These are phyloP conservation scores for Ampelomyces quisqualis DNA, from an alignment of 2,329 filamentous ascomycete genomes.

Conservation along the genomic window DNA sequence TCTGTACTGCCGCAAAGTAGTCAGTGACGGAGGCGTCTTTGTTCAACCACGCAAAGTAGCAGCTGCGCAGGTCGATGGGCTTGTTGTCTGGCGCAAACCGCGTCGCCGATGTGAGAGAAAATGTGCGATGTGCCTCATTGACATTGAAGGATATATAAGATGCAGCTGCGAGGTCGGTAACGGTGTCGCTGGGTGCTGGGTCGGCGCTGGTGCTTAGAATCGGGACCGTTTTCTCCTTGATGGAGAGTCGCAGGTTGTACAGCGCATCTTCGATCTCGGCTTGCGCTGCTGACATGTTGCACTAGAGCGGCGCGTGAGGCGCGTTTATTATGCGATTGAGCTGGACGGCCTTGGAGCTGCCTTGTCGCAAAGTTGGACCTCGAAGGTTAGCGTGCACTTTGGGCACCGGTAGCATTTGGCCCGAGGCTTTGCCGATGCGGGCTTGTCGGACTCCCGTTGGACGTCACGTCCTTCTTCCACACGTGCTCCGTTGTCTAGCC, in stretches of 20 bases:
- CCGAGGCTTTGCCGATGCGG: constrained; percentile 12
- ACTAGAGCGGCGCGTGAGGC: constrained; percentile 13
- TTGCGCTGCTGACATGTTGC: constrained; percentile 28
- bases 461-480: no score
- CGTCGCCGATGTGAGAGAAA: constrained; percentile 72
- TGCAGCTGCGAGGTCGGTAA: constrained; percentile 60
- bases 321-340: constrained; percentile 9
- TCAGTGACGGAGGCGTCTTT: constrained; percentile 86
- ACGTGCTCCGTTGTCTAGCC: no score
- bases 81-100: constrained; percentile 74
- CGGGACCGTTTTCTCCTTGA: constrained; percentile 68
- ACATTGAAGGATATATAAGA: constrained; percentile 65
- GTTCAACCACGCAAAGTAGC: constrained; percentile 95
- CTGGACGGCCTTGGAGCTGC: constrained; percentile 1
- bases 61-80: constrained; percentile 83
- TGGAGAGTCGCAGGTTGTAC: constrained; percentile 78
- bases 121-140: constrained; percentile 60
- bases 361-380: constrained; percentile 10
- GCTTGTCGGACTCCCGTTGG: constrained; percentile 6
- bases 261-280: constrained; percentile 64
- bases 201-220: constrained; percentile 73
- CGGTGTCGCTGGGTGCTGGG: constrained; percentile 60
- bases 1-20: constrained; percentile 81
- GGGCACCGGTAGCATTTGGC: not conserved
- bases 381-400: constrained; percentile 10